A percentile compares a stretch with the other conserved stretches of the same genome.
Conservation (phyloP, 2,329 filamentous ascomycete species). For the Fonsecaea erecta region DNA sequence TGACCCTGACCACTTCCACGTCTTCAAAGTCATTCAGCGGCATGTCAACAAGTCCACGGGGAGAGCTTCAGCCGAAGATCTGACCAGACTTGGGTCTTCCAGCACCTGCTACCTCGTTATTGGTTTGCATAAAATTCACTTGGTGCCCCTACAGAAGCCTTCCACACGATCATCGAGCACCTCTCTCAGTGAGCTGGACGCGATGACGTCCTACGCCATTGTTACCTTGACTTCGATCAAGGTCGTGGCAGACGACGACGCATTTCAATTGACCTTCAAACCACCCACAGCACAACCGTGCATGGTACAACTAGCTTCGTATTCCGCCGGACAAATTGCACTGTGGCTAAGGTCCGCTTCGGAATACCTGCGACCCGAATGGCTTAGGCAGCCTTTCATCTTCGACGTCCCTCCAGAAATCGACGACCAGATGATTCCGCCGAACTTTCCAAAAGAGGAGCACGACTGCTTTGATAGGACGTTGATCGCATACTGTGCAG, state of each 20-base stretch:
- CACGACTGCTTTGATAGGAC: conserved; percentile 68
- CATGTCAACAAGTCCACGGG: conserved; percentile 60
- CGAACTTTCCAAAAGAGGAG: conserved; percentile 59
- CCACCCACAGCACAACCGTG: conserved; percentile 61
- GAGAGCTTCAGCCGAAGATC: conserved; percentile 67
- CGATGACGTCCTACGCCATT: conserved; percentile 64
- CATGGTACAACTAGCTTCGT: conserved; percentile 66
- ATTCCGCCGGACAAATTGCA: conserved; percentile 67
- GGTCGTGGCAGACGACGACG: conserved; percentile 67
- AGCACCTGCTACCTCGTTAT: conserved; percentile 69
- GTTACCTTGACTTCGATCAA: conserved; percentile 65
- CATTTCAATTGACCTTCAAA: conserved; percentile 68
- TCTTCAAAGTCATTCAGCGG: conserved; percentile 71
- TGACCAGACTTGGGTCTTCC: conserved; percentile 66
- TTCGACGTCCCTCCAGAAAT: conserved; percentile 64
- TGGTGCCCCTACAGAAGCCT: conserved; percentile 67
- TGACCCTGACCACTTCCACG: conserved; percentile 67
- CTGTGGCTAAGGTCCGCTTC: conserved; percentile 65
- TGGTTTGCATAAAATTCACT: conserved; percentile 70
- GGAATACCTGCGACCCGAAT: conserved; percentile 68
- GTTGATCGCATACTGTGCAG: conserved; percentile 70
- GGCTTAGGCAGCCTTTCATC: conserved; percentile 66
- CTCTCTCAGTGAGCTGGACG: conserved; percentile 56
- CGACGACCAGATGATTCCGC: conserved; percentile 56
- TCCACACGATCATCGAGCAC: conserved; percentile 60